Base-by-base conservation (phyloP, 2,329 filamentous ascomycete genomes). In the Podosphaera fusca region DNA sequence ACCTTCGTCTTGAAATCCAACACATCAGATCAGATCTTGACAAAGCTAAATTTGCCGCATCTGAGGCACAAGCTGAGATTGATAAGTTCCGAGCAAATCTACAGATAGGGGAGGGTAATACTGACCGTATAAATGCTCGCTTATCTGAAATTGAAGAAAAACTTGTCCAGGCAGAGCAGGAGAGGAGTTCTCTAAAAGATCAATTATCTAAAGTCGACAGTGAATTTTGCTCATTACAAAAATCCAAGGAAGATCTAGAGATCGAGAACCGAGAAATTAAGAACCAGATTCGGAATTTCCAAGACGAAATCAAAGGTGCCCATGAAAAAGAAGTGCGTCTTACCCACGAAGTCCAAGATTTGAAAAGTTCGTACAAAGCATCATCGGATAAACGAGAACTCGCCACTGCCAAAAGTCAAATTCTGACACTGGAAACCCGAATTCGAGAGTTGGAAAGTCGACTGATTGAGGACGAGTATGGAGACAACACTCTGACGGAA, bases 211-310 rank as follows among this genome's bases (percentile, higher is more conserved):
- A 71, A 59, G 69, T 79, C 55, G 78, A 78, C 57, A 68, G 76
- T 5, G 81, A 87, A 61, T 69, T 86, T 14, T 74, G 78, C 60
- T 73, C 76, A 38, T 68, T 82, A 30, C 75, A 75, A 54, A 70
- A 72, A n/a, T 75, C 75, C 0, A 70, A 80, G 10, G 73, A 75
- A 10, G 78, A 82, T 61, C 68, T 74, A 7, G 75, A 80, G 65
- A 76, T 79, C 1, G 82, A 87, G 62, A 76, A 82, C 9, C 80
- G 85, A 63, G 80, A 84, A 64, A 69, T 85, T 29, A 76, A 82
- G 57, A 75, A 70, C 36, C 78, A 83, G 63, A 70, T 86, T 29
- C 73, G 74, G 50, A 73, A 74, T 31, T 66, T 72, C n/a, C 73
- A 72, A 59, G 72, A 78, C 45, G 82, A 86, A 65, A 76, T 84